These are phyloP conservation scores for Sanghuangporus weigelae DNA, from an alignment of 1,284 basidiomycete species.

Conservation along the genomic window DNA sequence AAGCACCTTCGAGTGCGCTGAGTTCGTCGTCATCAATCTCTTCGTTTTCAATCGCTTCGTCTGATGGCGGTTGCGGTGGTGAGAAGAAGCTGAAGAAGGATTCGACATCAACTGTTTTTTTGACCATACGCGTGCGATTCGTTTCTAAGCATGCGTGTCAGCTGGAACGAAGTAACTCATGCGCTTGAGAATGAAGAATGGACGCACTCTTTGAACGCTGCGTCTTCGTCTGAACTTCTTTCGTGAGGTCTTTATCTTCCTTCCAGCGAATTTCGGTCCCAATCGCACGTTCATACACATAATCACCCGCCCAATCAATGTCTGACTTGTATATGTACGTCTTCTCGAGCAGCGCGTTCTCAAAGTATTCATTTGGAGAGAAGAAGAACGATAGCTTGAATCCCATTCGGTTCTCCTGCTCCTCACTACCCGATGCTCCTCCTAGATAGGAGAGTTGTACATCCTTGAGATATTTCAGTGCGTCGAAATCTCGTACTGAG, in stretches of 20 bases:
- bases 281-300: conserved; percentile 90
- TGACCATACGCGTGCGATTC: conserved; percentile 87
- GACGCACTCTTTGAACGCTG: conserved; percentile 94
- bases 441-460: conserved; percentile 55
- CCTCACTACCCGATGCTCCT: conserved; percentile 17
- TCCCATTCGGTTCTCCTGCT: conserved; percentile 50
- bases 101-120: conserved; percentile 82
- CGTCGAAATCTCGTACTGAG: conserved; percentile 87
- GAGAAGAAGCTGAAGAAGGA: conserved; percentile 98
- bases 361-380: conserved; percentile 82
- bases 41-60: conserved; percentile 67
- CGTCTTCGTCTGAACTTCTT: conserved; percentile 98
- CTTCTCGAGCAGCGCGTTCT: conserved; percentile 83
- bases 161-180: background rate
- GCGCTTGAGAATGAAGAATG: conserved; percentile 8
- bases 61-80: conserved; percentile 73
- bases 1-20: conserved; percentile 85
- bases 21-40: conserved; percentile 84
- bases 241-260: conserved; percentile 96
- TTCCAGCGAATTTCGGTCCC: conserved; percentile 95
- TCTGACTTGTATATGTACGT: conserved; percentile 95
- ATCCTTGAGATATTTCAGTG: conserved; percentile 64
- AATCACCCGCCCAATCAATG: conserved; percentile 92
- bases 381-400: conserved; percentile 92
- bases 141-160: conserved; percentile 53